Percentiles rank a stretch among this genome's conserved stretches.
These are phyloP conservation scores for Ophiostoma sp. DNA, from an alignment of 2,329 filamentous ascomycete species.

Conservation along the genomic window DNA sequence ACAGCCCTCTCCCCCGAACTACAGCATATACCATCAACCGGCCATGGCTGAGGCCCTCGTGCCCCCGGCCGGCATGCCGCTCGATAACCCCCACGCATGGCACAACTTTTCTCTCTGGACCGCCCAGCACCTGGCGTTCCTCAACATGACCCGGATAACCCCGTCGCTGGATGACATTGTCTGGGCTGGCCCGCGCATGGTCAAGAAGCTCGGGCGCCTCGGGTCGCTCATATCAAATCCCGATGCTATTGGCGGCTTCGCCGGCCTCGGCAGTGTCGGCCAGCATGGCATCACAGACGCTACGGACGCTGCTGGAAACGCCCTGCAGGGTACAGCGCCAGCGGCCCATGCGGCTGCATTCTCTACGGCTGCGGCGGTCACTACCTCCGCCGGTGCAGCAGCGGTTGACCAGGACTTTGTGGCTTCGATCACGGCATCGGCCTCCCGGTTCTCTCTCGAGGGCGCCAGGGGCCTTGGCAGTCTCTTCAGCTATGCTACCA, in stretches of 20 bases:
- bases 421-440: slow-evolving; percentile 33
- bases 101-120: slow-evolving; percentile 53
- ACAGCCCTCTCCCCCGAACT: too few relatives aligned
- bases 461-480: slow-evolving; percentile 68
- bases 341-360: slow-evolving; percentile 25
- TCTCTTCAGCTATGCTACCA: slow-evolving; percentile 84
- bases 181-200: slow-evolving; percentile 62
- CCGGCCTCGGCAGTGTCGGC: slow-evolving; percentile 32
- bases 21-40: neutral
- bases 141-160: slow-evolving; percentile 48
- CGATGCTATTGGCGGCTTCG: slow-evolving; percentile 51
- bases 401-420: slow-evolving; percentile 38
- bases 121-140: slow-evolving; percentile 38
- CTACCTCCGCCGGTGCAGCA: slow-evolving; percentile 35
- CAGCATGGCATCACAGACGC: slow-evolving; percentile 56
- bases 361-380: slow-evolving; percentile 41
- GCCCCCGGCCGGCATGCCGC: slow-evolving; percentile 28
- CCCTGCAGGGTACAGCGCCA: neutral
- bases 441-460: slow-evolving; percentile 51
- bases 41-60: slow-evolving; percentile 28
- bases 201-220: slow-evolving; percentile 61
- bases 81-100: slow-evolving; percentile 44
- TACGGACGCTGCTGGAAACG: slow-evolving; percentile 40
- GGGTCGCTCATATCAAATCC: slow-evolving; percentile 57
- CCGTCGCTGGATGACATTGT: slow-evolving; percentile 65